These are phyloP conservation scores for Pseudonectria foliicola DNA, from an alignment of 2,329 filamentous ascomycete genomes.

Conservation along the genomic window DNA sequence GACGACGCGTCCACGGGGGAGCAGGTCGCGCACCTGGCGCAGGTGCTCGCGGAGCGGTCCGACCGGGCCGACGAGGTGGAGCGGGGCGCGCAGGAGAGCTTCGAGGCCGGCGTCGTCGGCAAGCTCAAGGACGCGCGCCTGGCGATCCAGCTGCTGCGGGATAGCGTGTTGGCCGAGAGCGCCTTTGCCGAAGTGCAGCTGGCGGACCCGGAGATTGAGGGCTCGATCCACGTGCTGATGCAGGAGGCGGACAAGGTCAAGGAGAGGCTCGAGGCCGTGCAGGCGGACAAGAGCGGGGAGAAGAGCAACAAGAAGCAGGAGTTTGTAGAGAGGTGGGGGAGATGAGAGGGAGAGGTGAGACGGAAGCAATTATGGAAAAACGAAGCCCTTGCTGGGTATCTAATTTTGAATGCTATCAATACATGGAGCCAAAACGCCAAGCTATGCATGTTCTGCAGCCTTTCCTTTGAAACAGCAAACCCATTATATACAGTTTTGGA, in stretches of 20 bases:
- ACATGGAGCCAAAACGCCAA: too few relatives aligned
- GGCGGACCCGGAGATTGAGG: slow-evolving; percentile 46
- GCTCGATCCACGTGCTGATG: slow-evolving; percentile 38
- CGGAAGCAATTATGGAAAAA: too few relatives aligned
- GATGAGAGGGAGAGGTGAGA: too few relatives aligned
- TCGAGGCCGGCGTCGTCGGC: slow-evolving; percentile 36
- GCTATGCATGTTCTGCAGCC: too few relatives aligned
- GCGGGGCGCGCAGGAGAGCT: slow-evolving; percentile 39
- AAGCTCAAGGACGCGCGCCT: slow-evolving; percentile 40
- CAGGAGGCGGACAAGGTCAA: slow-evolving; percentile 37
- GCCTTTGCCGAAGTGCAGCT: slow-evolving; percentile 41
- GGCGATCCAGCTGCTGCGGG: slow-evolving; percentile 42
- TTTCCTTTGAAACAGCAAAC: slow-evolving; percentile 1
- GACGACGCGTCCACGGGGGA: slow-evolving; percentile 20
- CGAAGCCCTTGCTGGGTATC: neutral
- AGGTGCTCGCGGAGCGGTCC: slow-evolving; percentile 32
- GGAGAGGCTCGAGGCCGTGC: slow-evolving; percentile 31
- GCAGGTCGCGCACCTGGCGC: slow-evolving; percentile 26
- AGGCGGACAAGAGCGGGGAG: slow-evolving; percentile 28
- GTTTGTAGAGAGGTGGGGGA: slow-evolving; percentile 31
- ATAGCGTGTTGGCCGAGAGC: slow-evolving; percentile 47
- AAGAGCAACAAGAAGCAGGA: slow-evolving; percentile 43
- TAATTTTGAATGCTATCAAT: neutral
- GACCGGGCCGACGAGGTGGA: slow-evolving; percentile 38
- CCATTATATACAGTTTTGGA: neutral